phyloP scores from a whole-genome alignment of 768 basidiomycete genomes.

The Russula abietina region DNA sequence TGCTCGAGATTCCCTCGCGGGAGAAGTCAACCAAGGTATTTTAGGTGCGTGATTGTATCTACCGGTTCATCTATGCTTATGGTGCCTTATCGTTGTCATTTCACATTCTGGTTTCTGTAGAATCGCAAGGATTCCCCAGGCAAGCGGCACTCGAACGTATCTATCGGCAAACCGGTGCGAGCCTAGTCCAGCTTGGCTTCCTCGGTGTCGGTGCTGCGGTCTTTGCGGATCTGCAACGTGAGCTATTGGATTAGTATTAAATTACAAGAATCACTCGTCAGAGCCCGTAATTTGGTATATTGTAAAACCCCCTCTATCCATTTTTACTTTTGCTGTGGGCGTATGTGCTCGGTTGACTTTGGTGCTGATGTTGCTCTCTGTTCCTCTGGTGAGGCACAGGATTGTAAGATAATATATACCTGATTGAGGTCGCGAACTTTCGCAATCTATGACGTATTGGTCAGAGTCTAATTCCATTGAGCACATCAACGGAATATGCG shows the following conservation, averaged over 20 bases:
- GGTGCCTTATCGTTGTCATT: not conserved
- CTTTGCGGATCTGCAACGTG: slow-evolving; percentile 72
- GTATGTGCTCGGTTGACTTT: not conserved
- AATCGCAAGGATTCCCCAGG: slow-evolving; percentile 69
- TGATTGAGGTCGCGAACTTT: no score
- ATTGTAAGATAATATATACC: slow-evolving; percentile 4
- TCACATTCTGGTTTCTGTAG: slow-evolving; percentile 34
- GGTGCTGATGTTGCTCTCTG: not conserved
- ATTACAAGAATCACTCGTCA: not conserved
- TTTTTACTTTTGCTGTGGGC: slow-evolving; percentile 14
- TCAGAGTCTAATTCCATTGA: slow-evolving; percentile 3
- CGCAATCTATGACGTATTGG: not conserved
- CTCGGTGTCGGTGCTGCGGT: slow-evolving; percentile 71
- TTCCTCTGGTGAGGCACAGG: not conserved
- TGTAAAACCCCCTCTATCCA: slow-evolving; percentile 20
- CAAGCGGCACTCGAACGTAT: slow-evolving; percentile 68
- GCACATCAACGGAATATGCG: not conserved
- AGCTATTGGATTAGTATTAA: slow-evolving; percentile 48
- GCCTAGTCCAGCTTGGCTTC: slow-evolving; percentile 64
- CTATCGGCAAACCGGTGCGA: slow-evolving; percentile 68
- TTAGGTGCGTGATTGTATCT: slow-evolving; percentile 48
- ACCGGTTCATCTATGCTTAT: not conserved
- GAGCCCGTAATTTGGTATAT: not conserved
- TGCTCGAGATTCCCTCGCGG: slow-evolving; percentile 59
- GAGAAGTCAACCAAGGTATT: slow-evolving; percentile 76